Evolutionary conservation across 192 early-diverging fungal genomes (phyloP).

Genomic region (Pecoramyces ruminantium): DNA sequence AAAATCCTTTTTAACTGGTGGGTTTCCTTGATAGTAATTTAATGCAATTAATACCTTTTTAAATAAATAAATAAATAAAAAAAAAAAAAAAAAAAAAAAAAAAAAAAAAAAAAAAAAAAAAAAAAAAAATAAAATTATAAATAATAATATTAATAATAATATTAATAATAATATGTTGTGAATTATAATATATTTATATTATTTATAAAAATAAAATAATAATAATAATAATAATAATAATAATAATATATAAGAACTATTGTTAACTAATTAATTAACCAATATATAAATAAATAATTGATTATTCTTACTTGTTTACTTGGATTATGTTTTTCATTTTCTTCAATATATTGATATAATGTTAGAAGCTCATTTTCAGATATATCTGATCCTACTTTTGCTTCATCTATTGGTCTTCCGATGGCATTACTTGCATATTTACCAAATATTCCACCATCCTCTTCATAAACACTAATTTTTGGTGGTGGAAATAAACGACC

Average conservation of each 20-base stretch:
- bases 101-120: no score
- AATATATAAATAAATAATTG: no score
- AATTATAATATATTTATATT: no score
- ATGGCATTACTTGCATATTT: slow-evolving; percentile 35
- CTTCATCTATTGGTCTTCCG: background rate
- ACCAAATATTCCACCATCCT: slow-evolving; percentile 72
- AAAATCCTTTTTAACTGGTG: background rate
- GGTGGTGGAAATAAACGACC: slow-evolving; percentile 53
- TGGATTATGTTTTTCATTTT: background rate
- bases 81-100: no score
- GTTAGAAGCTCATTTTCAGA: background rate
- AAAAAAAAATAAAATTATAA: no score
- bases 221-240: no score
- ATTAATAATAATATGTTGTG: no score
- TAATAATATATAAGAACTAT: no score
- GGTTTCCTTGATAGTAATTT: background rate
- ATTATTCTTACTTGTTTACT: background rate
- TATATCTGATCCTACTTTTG: background rate
- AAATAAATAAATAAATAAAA: no score
- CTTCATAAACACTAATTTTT: slow-evolving; percentile 51
- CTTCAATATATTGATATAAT: background rate
- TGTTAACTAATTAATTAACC: no score
- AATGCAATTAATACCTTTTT: background rate
- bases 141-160: no score
- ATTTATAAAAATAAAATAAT: no score